Evolutionary conservation across 371 early-diverging fungal species (phyloP), one percentile per base, ranked within the genome.

Genomic region (Chytridium lagenaria): DNA sequence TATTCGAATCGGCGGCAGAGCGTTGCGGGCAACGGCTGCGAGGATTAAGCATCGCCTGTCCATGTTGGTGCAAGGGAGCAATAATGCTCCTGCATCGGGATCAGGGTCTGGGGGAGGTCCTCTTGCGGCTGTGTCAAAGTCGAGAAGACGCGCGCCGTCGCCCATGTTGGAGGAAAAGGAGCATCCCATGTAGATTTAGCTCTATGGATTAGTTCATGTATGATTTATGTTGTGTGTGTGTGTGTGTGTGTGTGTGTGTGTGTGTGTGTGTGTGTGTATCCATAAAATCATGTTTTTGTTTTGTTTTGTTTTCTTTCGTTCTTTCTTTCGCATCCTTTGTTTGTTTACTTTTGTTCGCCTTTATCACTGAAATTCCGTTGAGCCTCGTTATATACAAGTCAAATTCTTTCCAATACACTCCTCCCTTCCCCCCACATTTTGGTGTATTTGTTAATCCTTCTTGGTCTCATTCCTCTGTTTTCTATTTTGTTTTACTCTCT

Each of bases 131-230:
- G 5, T 10, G 57, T 31, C 61, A 36, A 34, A 37, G 23, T 61
- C 61, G 36, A 61, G 61, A 37, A 10, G 37, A 15, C 30, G 61
- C 7, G 61, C 61, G 34, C 61, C 61, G 30, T 61, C 61, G 3
- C 61, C 61, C 34, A 61, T 61, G 61, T 5, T 37, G 61, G 61
- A 61, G 26, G 61, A 61, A 23, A 37, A 31, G 61, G 61, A 61
- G 30, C 44, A 7, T 44, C 44, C 7, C 12, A 44, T 44, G 7
- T 44, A 44, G 44, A 44, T 44, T 44, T 12, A 12, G 19, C 19
- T 44, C 19, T 44, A 7, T 44, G 44, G 19, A 19, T 44, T 44
- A n/a, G n/a, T n/a, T n/a, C n/a, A n/a, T n/a, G n/a, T n/a, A n/a
- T n/a, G n/a, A n/a, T n/a, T n/a, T n/a, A n/a, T n/a, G n/a, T n/a